These are phyloP conservation scores for Lycium ferocissimum DNA, from an alignment of 257 asterid species.

Conservation along the genomic window DNA sequence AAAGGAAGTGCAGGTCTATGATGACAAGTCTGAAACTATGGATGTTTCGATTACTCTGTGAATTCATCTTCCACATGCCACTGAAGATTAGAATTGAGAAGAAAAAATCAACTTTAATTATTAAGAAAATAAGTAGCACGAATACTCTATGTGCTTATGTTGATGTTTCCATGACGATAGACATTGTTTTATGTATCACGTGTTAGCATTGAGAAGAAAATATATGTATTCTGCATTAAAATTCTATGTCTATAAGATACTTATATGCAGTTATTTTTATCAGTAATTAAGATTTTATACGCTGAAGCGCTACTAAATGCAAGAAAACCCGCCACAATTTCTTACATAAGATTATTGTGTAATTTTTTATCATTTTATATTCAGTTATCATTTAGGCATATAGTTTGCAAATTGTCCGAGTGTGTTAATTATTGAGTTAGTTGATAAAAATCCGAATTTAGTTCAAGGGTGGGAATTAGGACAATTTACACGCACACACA, in stretches of 20 bases:
- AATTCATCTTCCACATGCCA: constrained; percentile 20
- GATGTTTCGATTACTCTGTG: constrained; percentile 25
- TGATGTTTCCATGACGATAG: not conserved
- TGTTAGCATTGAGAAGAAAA: not conserved
- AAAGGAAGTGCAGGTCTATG: constrained; percentile 32
- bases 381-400: too few relatives aligned
- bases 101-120: not conserved
- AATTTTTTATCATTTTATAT: too few relatives aligned
- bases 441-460: too few relatives aligned
- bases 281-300: not conserved
- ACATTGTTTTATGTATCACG: not conserved
- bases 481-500: too few relatives aligned
- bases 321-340: not conserved
- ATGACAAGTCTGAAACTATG: constrained; percentile 28
- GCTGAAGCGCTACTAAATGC: not conserved
- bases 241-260: not conserved
- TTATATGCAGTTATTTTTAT: not conserved
- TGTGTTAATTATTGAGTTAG: too few relatives aligned
- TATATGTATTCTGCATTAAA: not conserved
- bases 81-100: not conserved
- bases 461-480: too few relatives aligned
- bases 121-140: not conserved
- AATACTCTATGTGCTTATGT: not conserved
- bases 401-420: too few relatives aligned
- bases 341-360: too few relatives aligned